These are phyloP conservation scores for Chalciporus piperatus DNA, from an alignment of 768 basidiomycete genomes.

Conservation along the genomic window DNA sequence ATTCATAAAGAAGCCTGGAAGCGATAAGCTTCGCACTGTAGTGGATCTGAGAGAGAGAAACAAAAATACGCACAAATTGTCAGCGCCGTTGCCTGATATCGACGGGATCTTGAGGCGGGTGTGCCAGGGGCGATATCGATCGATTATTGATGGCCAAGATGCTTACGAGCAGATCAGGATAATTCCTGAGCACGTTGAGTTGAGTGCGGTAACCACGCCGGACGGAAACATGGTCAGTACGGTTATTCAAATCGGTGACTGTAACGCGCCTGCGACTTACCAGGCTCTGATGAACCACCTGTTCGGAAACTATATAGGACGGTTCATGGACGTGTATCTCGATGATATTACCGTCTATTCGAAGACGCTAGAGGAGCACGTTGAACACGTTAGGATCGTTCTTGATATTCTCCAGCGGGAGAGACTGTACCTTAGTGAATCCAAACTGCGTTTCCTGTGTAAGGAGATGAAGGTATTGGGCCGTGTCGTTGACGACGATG, in stretches of 20 bases:
- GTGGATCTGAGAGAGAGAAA: slow-evolving; percentile 14
- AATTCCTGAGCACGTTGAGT: slow-evolving; percentile 23
- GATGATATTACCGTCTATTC: slow-evolving; percentile 3
- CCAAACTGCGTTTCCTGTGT: too few species aligned
- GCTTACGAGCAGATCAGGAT: slow-evolving; percentile 23
- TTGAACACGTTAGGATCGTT: slow-evolving; percentile 32
- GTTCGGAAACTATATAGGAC: not conserved
- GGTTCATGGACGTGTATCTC: not conserved
- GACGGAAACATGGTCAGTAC: slow-evolving; percentile 29
- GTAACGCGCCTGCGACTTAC: not conserved
- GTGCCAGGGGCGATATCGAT: not conserved
- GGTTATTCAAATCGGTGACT: not conserved
- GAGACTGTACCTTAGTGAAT: too few species aligned
- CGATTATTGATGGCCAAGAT: slow-evolving; percentile 12
- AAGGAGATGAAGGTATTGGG: too few species aligned
- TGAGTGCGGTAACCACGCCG: slow-evolving; percentile 24
- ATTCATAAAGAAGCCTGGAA: not conserved
- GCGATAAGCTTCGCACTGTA: not conserved
- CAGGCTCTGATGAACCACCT: slow-evolving; percentile 11
- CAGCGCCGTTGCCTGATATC: slow-evolving; percentile 16
- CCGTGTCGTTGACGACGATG: too few species aligned
- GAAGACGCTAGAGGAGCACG: slow-evolving; percentile 27
- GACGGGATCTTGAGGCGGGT: slow-evolving; percentile 13
- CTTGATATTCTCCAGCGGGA: not conserved
- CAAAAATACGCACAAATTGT: slow-evolving; percentile 13